Evolutionary conservation across 2,329 filamentous ascomycete species (phyloP).

Genomic region (Penicillium digitatum): DNA sequence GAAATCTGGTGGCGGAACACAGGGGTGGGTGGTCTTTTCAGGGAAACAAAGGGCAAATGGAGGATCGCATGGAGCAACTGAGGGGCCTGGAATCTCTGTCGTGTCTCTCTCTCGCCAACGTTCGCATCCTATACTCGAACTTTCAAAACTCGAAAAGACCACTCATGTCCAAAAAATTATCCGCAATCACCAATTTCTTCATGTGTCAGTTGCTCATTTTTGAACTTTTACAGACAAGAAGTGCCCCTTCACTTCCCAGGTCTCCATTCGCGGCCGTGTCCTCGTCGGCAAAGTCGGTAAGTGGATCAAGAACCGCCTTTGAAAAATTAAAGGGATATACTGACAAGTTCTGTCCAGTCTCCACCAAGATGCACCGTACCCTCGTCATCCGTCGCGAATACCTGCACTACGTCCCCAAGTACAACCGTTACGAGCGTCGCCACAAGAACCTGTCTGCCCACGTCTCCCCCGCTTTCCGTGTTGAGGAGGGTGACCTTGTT

Average conservation of each 20-base stretch:
- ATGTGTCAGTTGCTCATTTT: conserved; percentile 26
- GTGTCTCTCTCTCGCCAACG: neutral
- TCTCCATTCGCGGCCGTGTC: conserved; percentile 99
- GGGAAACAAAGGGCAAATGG: conserved; percentile 3
- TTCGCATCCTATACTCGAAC: neutral
- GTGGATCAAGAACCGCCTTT: conserved; percentile 11
- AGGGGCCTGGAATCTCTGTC: neutral
- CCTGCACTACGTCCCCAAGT: conserved; percentile 99
- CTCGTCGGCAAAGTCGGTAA: conserved; percentile 80
- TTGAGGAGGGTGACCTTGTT: conserved; percentile 98
- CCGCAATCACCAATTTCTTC: neutral
- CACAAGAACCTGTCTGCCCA: conserved; percentile 99
- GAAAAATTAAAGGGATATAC: neutral
- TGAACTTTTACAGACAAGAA: conserved; percentile 77
- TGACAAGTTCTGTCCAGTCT: conserved; percentile 51
- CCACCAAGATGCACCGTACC: conserved; percentile 99
- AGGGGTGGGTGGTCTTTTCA: conserved; percentile 20
- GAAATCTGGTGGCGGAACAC: conserved; percentile 16
- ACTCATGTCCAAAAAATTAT: conserved; percentile 7
- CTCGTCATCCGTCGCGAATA: conserved; percentile 99
- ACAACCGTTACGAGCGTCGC: conserved; percentile 99
- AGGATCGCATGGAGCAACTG: conserved; percentile 8
- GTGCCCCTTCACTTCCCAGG: conserved; percentile 98
- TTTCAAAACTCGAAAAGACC: conserved; percentile 11
- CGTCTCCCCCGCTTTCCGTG: conserved; percentile 99